Evolutionary conservation across 352 stramenopile genomes (phyloP).

Genomic region (Phytophthora sojae): DNA sequence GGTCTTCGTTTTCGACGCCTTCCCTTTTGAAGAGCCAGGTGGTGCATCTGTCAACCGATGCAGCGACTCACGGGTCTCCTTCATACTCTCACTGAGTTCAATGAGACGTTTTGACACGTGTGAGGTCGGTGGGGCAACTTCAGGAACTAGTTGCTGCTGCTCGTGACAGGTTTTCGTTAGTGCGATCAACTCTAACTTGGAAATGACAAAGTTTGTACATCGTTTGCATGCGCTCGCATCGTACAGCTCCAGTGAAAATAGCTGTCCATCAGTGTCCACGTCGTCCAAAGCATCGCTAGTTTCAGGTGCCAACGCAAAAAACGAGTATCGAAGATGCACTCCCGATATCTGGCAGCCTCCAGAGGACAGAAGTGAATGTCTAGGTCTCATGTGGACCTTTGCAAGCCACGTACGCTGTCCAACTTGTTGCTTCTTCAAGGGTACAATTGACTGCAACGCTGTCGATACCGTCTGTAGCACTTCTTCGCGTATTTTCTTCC

Average conservation of each 20-base stretch:
- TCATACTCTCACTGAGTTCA: conserved; percentile 21
- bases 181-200: conserved; percentile 49
- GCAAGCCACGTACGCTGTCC: conserved; percentile 42
- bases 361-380: conserved; percentile 24
- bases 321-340: conserved; percentile 38
- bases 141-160: conserved; percentile 41
- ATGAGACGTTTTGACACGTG: conserved; percentile 19
- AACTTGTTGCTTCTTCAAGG: background rate
- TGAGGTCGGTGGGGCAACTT: conserved; percentile 33
- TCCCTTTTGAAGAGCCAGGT: conserved; percentile 17
- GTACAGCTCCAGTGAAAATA: conserved; percentile 55
- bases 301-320: conserved; percentile 36
- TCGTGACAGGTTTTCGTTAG: conserved; percentile 56
- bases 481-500: conserved; percentile 34
- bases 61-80: conserved; percentile 12
- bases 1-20: conserved; percentile 33
- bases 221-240: conserved; percentile 27
- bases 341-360: conserved; percentile 34
- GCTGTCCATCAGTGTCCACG: background rate
- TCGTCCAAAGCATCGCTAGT: conserved; percentile 1
- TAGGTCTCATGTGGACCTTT: conserved; percentile 33
- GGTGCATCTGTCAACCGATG: conserved; percentile 16
- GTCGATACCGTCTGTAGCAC: conserved; percentile 16
- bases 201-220: conserved; percentile 27
- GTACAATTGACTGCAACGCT: background rate